Evolutionary conservation across 352 stramenopile genomes (phyloP), one percentile per base, ranked within the genome.

Genomic region (Pythium sp.): DNA sequence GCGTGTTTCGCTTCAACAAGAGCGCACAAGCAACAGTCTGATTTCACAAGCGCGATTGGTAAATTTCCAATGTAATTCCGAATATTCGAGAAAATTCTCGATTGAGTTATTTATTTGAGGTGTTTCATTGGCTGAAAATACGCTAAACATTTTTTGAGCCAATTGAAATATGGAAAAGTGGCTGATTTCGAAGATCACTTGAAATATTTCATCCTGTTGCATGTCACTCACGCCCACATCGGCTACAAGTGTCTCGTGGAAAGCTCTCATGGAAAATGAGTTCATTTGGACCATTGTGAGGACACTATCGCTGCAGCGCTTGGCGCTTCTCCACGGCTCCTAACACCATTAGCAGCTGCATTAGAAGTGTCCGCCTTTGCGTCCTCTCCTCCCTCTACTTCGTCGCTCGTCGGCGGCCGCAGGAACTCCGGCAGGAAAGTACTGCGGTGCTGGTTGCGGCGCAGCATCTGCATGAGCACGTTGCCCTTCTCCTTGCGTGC

Each of bases 381-480:
- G 34, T 59, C 57, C 1, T 30, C 20, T 3, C 47, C 57, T 2
- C 20, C 26, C 30, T 32, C 5, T 26, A 26, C 24, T 1, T 28
- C 30, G 22, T 58, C 59, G 59, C 24, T 55, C 15, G 41, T 47
- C 11, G 43, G 43, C 20, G 57, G 22, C 2, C 57, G 58, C 22
- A 65, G 26, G 34, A 70, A 70, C 46, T 65, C 62, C 7, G 59
- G 53, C 3, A 71, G 51, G 49, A 54, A 71, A 38, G 61, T 62
- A n/a, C 66, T 60, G 5, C 24, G 20, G n/a, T 55, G 54, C n/a
- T 66, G 28, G 30, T 71, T 71, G 61, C 75, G 79, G 22, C 72
- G 69, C 58, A 91, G 69, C 80, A 91, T 88, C 22, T 77, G 77
- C 54, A 81, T 75, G 24, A 91, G 76, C 58, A 89, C 69, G 49